Evolutionary conservation across 352 stramenopile genomes (phyloP), one percentile per base, ranked within the genome.

Genomic region (Globisporangium uncinulatum): DNA sequence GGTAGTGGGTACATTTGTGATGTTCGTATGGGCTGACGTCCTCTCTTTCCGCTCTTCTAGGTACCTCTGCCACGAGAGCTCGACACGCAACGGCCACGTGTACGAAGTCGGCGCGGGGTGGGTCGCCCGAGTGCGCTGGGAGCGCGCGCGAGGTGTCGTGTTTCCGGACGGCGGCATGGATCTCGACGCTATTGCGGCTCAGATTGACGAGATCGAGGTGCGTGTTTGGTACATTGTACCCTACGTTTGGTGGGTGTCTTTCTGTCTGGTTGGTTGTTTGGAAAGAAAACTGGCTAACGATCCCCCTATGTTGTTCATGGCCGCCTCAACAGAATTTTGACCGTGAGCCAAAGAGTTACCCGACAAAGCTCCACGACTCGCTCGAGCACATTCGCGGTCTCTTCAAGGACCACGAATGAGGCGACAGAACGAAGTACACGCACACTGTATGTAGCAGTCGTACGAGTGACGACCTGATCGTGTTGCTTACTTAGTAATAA

Each of bases 21-120:
- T 46, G 29, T 53, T 34, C 47, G 41, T 19, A 29, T 7, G 36
- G 31, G 13, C 1, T 51, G 37, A 63, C 13, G 21, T 8, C 19
- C 20, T 34, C 9, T 9, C 7, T 50, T 15, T 21, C 21, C 19
- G 19, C 17, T 37, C 31, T 24, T 15, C 14, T 61, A 82, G 78
- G 11, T 95, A 92, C 65, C 65, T 96, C 17, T 86, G 78, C 47
- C 87, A 96, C 37, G 87, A 95, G 54, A 87, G 61, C 51, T 92
- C 75, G 57, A 67, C 68, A n/a, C 70, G 75, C 54, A 86, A 66
- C 1, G 86, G 86, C 4, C 78, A 90, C 45, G 69, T 94, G 43
- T 92, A 92, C 59, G 86, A 96, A 59, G 79, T 94, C 20, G 86
- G 80, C 24, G 87, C 76, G 6, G 87, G 86, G 4, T 94, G 86